Percentiles rank a stretch among this genome's conserved stretches.
These are phyloP conservation scores for Ophiostoma perfectum DNA, from an alignment of 2,329 filamentous ascomycete genomes.

Conservation along the genomic window DNA sequence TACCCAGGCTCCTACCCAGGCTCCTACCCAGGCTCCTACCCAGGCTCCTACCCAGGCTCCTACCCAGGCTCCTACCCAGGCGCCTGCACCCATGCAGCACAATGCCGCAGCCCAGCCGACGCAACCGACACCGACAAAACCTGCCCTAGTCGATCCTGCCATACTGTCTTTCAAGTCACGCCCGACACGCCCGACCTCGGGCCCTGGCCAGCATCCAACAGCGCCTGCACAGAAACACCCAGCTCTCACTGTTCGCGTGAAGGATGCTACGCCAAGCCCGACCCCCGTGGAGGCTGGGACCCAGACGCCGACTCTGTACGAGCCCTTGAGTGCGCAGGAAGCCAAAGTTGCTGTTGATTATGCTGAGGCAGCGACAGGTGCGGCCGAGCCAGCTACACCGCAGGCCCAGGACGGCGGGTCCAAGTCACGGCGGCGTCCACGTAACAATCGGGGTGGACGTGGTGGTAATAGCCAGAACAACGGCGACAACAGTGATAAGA, in stretches of 20 bases:
- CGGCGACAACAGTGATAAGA: constrained; percentile 29
- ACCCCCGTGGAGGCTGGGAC: not conserved
- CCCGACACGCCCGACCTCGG: not conserved
- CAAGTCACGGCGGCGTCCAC: constrained; percentile 27
- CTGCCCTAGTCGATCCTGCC: constrained; percentile 24
- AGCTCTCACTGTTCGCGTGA: not conserved
- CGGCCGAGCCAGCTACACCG: not conserved
- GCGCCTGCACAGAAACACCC: not conserved
- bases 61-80: not conserved
- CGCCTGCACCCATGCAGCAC: not conserved
- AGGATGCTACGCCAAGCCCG: not conserved
- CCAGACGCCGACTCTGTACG: not conserved
- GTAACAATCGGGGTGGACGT: constrained; percentile 32
- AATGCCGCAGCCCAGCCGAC: not conserved
- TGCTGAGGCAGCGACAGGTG: not conserved
- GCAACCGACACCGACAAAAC: constrained; percentile 21
- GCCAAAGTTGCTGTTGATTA: not conserved
- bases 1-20: not conserved
- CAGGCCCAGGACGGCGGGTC: not conserved
- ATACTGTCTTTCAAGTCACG: constrained; percentile 24
- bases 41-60: not conserved
- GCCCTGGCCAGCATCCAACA: not conserved
- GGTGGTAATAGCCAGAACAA: constrained; percentile 32
- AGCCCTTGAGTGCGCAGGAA: constrained; percentile 11
- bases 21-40: not conserved